Evolutionary conservation across 1,284 basidiomycete genomes (phyloP).

Genomic region (Heliocybe sulcata): DNA sequence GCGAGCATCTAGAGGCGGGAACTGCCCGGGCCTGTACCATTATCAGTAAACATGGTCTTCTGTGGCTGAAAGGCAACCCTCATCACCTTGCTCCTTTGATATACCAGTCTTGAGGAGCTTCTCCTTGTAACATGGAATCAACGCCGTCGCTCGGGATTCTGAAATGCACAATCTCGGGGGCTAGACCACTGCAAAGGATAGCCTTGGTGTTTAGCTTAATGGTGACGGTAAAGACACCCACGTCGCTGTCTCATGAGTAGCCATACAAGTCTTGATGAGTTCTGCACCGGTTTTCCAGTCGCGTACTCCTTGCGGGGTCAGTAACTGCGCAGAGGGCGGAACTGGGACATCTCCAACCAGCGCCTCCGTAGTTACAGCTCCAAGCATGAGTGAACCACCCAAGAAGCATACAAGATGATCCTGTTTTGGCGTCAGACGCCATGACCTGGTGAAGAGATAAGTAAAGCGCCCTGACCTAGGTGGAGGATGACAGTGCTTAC

Average conservation of each 20-base stretch:
- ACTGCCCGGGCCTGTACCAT: conserved; percentile 33
- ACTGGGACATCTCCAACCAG: conserved; percentile 40
- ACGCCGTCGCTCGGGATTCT: conserved; percentile 48
- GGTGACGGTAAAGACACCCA: conserved; percentile 30
- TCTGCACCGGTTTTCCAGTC: conserved; percentile 83
- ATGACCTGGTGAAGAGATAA: conserved; percentile 36
- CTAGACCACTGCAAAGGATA: conserved; percentile 50
- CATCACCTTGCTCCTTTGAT: conserved; percentile 68
- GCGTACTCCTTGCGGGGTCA: conserved; percentile 50
- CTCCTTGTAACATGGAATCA: conserved; percentile 20
- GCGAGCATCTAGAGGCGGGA: conserved; percentile 71
- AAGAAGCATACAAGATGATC: conserved; percentile 97
- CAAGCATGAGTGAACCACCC: conserved; percentile 86
- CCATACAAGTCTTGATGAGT: conserved; percentile 83
- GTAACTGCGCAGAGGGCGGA: conserved; percentile 50
- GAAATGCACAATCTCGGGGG: conserved; percentile 83
- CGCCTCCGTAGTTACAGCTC: conserved; percentile 69
- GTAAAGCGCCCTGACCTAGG: conserved; percentile 3
- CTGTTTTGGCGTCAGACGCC: conserved; percentile 80
- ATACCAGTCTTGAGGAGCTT: conserved; percentile 70
- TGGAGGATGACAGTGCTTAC: conserved; percentile 27
- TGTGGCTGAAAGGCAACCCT: conserved; percentile 9
- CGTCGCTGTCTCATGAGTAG: conserved; percentile 83
- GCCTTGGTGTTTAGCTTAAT: neutral
- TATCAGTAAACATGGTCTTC: neutral